Percentiles rank a stretch among this genome's conserved stretches.
Conservation (phyloP, 768 basidiomycete species). For the Phaffia tasmanica region DNA sequence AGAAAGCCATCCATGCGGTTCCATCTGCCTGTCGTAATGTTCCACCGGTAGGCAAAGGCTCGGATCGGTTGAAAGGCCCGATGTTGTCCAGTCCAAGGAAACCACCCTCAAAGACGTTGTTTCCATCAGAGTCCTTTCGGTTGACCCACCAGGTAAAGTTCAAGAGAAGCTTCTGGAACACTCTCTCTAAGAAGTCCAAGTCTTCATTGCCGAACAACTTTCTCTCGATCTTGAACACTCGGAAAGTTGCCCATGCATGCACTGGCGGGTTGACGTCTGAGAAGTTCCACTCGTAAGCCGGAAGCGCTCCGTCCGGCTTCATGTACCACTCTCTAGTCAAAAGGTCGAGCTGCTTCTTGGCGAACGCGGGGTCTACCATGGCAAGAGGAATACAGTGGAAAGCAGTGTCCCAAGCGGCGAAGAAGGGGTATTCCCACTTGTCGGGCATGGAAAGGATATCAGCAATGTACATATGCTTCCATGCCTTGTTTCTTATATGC, state of each 20-base stretch:
- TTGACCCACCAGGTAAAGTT: constrained; percentile 99
- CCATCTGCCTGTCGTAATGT: constrained; percentile 91
- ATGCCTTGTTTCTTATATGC: constrained; percentile 72
- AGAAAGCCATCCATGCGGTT: constrained; percentile 99
- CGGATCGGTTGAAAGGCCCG: constrained; percentile 93
- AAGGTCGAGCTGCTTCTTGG: constrained; percentile 93
- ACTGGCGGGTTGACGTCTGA: constrained; percentile 97
- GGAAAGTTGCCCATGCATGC: constrained; percentile 97
- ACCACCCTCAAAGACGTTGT: constrained; percentile 96
- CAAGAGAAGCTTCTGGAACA: constrained; percentile 91
- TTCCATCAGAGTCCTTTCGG: constrained; percentile 85
- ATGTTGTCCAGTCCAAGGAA: constrained; percentile 98
- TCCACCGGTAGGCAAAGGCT: constrained; percentile 90
- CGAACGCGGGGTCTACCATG: constrained; percentile 85
- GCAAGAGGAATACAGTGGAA: constrained; percentile 98
- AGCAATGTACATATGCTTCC: constrained; percentile 89
- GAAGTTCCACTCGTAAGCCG: constrained; percentile 99
- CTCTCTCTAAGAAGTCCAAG: constrained; percentile 81
- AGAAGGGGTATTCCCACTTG: constrained; percentile 99
- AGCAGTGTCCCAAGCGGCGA: constrained; percentile 77
- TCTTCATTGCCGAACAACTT: constrained; percentile 88
- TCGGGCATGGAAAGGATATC: constrained; percentile 99
- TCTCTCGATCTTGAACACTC: constrained; percentile 97
- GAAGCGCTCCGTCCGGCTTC: constrained; percentile 96
- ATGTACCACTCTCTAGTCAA: constrained; percentile 96